These are phyloP conservation scores for Coelastrella sp. DNA, from an alignment of 139 green algal genomes.

Conservation along the genomic window DNA sequence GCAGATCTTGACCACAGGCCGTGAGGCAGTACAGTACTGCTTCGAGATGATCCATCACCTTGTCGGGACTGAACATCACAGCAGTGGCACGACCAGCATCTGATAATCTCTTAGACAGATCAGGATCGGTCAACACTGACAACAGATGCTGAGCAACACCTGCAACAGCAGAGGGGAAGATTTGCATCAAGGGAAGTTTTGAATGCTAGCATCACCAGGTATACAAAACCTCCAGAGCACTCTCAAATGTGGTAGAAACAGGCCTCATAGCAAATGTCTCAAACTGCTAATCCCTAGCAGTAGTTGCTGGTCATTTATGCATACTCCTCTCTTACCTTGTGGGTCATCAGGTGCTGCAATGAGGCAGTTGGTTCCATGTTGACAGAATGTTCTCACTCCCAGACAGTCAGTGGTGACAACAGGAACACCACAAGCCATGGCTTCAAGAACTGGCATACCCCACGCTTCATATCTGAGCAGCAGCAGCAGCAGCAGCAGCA, in stretches of 20 bases:
- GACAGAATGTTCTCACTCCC: slow-evolving; percentile 68
- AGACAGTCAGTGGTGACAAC: slow-evolving; percentile 71
- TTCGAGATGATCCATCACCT: slow-evolving; percentile 62
- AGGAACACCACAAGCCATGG: slow-evolving; percentile 74
- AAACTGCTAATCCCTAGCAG: neutral
- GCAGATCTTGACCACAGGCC: slow-evolving; percentile 62
- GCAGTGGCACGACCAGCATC: slow-evolving; percentile 52
- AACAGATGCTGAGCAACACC: slow-evolving; percentile 56
- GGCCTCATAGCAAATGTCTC: neutral
- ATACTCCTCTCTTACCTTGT: neutral
- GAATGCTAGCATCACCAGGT: no score
- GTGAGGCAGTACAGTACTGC: slow-evolving; percentile 72
- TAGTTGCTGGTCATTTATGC: neutral
- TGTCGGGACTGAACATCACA: slow-evolving; percentile 49
- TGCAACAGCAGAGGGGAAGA: neutral
- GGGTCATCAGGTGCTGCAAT: slow-evolving; percentile 61
- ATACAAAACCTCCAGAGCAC: no score
- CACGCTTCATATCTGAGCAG: slow-evolving; percentile 74
- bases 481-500: slow-evolving; percentile 2
- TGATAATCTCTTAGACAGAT: slow-evolving; percentile 44
- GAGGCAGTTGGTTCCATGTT: slow-evolving; percentile 66
- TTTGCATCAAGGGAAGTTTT: no score
- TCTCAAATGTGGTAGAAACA: no score
- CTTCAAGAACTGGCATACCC: slow-evolving; percentile 85
- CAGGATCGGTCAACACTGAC: slow-evolving; percentile 49